These are phyloP conservation scores for Spatholobus suberectus DNA, from an alignment of 306 rosid species.

Conservation along the genomic window DNA sequence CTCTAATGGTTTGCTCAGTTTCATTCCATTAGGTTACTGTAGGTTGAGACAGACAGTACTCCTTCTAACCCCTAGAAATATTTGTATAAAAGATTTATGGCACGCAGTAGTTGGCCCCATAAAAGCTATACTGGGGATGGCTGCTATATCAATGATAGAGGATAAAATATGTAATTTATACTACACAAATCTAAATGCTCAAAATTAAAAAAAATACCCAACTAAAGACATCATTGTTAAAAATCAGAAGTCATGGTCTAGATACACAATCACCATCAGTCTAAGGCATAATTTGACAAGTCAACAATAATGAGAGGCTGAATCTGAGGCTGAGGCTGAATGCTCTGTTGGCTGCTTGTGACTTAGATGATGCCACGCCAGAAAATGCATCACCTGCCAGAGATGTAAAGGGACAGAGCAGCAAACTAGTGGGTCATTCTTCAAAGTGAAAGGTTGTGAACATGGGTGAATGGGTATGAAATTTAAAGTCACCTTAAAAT, in stretches of 20 bases:
- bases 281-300: background rate
- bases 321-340: background rate
- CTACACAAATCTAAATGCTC: background rate
- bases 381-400: background rate
- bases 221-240: background rate
- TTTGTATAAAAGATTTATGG: no score
- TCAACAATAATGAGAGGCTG: background rate
- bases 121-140: background rate
- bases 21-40: background rate
- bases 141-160: background rate
- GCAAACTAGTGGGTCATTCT: background rate
- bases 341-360: background rate
- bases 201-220: background rate
- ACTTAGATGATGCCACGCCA: background rate
- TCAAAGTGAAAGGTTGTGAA: background rate
- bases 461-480: background rate
- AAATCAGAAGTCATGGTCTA: background rate
- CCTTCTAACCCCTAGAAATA: no score
- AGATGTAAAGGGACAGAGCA: background rate
- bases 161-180: background rate
- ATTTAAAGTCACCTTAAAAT: background rate
- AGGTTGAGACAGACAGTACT: no score
- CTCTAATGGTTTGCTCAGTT: background rate
- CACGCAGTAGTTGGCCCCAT: no score
- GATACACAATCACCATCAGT: background rate